A percentile compares a stretch with the other conserved stretches of the same genome.
Evolutionary conservation across 106 monocot genomes (phyloP).

Genomic region (Platanthera guangdongensis): DNA sequence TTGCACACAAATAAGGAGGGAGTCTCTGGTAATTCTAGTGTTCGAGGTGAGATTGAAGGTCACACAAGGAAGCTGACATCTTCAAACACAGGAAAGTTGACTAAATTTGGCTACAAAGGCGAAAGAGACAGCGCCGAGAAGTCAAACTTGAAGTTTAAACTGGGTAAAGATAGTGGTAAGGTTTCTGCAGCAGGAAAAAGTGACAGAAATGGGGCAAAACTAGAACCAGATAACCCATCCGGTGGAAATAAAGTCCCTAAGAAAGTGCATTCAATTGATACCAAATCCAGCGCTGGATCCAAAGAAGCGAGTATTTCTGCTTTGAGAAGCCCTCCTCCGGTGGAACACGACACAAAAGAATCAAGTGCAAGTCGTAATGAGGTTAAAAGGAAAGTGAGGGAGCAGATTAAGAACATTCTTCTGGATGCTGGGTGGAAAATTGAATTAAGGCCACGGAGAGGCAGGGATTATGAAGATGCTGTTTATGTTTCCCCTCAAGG

Average conservation of each 20-base stretch:
- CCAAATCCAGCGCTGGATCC: neutral
- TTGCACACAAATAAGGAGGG: neutral
- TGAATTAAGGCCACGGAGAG: slow-evolving; percentile 23
- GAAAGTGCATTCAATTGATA: neutral
- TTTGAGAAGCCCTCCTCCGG: neutral
- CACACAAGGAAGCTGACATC: neutral
- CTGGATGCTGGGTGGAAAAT: slow-evolving; percentile 23
- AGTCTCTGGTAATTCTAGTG: neutral
- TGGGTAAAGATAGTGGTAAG: neutral
- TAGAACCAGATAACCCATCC: neutral
- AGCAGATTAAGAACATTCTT: slow-evolving; percentile 18
- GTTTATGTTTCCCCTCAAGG: slow-evolving; percentile 24
- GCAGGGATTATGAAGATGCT: slow-evolving; percentile 27
- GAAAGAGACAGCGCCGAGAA: neutral
- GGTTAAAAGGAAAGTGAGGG: slow-evolving; percentile 10
- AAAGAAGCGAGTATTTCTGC: neutral
- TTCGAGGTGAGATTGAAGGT: neutral
- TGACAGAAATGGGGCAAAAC: neutral
- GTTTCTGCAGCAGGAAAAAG: slow-evolving; percentile 1
- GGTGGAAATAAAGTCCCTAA: neutral
- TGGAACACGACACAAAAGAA: neutral
- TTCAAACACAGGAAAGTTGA: neutral
- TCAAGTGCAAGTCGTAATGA: slow-evolving; percentile 8
- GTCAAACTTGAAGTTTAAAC: neutral
- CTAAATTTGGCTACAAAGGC: neutral